Percentiles rank a stretch among this genome's conserved stretches.
phyloP scores from a whole-genome alignment of 2,329 filamentous ascomycete genomes.

The Bretziella fagacearum region DNA sequence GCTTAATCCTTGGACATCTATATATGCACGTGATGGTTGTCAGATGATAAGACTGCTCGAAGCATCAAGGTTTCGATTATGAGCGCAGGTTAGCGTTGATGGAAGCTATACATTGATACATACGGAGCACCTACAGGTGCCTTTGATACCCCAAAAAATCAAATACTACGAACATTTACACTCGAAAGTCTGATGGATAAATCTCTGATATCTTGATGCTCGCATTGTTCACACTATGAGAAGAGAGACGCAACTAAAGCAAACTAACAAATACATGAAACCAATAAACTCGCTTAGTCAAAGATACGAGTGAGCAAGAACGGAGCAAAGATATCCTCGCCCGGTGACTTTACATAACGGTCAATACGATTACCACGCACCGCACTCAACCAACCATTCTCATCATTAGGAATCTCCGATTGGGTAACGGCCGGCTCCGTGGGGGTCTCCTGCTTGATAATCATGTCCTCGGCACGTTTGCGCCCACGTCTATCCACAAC shows the following conservation, averaged over 20 bases:
- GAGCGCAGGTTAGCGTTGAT: no score
- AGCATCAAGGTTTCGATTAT: no score
- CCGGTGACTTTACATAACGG: slow-evolving; percentile 54
- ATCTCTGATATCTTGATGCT: no score
- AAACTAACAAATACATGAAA: background rate
- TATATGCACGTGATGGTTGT: no score
- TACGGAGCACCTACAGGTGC: background rate
- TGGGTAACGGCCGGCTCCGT: slow-evolving; percentile 25
- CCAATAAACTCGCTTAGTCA: slow-evolving; percentile 21
- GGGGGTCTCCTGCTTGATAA: slow-evolving; percentile 25
- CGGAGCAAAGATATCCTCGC: slow-evolving; percentile 46
- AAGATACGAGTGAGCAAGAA: slow-evolving; percentile 51
- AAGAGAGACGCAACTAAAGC: no score
- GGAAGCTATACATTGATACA: slow-evolving; percentile 1
- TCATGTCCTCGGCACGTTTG: slow-evolving; percentile 31
- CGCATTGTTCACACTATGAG: no score
- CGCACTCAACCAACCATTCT: slow-evolving; percentile 55
- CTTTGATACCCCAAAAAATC: slow-evolving; percentile 6
- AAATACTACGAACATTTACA: background rate
- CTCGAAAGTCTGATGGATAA: background rate
- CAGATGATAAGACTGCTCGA: no score
- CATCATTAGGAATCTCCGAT: slow-evolving; percentile 50
- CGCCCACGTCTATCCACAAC: slow-evolving; percentile 57
- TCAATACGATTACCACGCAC: slow-evolving; percentile 64
- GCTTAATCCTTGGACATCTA: no score